Conservation (phyloP, 208 protist genomes). For the Leishmania tarentolae region DNA sequence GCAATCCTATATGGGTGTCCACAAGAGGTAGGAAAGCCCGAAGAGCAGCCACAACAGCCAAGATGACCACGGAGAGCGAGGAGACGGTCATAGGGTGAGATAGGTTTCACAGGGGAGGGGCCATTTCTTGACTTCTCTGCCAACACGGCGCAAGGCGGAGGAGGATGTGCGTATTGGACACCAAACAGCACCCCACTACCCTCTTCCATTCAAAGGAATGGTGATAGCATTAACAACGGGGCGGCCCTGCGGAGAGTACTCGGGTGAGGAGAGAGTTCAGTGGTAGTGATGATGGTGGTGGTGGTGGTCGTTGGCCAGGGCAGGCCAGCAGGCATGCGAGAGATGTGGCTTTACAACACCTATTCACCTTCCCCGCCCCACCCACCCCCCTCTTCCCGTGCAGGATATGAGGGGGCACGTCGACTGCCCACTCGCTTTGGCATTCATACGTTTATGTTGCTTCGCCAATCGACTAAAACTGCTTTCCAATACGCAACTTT, state of each 20-base stretch:
- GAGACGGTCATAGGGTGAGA: not conserved
- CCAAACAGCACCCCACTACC: not conserved
- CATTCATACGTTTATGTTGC: not conserved
- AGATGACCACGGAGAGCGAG: not conserved
- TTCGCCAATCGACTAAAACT: conserved; percentile 28
- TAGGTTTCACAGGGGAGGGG: not conserved
- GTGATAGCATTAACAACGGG: not conserved
- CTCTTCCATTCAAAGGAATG: not conserved
- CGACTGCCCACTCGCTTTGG: not conserved
- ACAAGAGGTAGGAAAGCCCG: not conserved
- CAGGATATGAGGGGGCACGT: not conserved
- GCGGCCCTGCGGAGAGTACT: not conserved
- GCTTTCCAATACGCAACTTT: conserved; percentile 58
- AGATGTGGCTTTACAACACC: not conserved
- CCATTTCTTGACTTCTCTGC: not conserved
- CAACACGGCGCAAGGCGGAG: not conserved
- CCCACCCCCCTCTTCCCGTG: not conserved
- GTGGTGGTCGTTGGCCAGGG: not conserved
- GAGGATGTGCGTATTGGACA: not conserved
- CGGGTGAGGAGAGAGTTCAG: not conserved
- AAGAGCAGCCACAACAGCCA: not conserved
- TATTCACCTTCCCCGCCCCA: not conserved
- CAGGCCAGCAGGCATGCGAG: not conserved
- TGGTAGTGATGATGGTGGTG: not conserved
- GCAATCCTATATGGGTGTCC: not conserved